Base-by-base conservation (phyloP, 139 green algal genomes). In the Picochlorum sp. region DNA sequence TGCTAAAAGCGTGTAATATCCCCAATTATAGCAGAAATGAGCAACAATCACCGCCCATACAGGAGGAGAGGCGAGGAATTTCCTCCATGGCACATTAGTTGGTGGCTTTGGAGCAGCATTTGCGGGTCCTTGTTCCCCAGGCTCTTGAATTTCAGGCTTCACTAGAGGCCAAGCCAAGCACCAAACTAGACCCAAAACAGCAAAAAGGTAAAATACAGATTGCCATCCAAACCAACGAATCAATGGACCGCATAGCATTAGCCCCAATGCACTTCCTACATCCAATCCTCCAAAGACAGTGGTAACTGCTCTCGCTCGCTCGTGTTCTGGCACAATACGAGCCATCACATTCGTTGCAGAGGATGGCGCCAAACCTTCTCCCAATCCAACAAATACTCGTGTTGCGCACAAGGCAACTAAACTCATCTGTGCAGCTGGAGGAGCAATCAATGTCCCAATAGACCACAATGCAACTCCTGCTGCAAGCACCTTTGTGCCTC, bases 21-120 rank as follows among this genome's bases (percentile, higher is more conserved):
- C 78, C 86, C 89, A 99, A 74, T 99, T 97, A 79, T 88, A 93
- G 78, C 88, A 96, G 57, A 98, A 99, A 80, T 99, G 93, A 2
- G 86, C 89, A 10, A 84, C 83, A 30, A 89, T 95, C 43, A 99
- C 75, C 0, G 93, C 90, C 82, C 86, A 91, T 10, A 99, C 84
- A 1, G 89, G 69, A 0, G 66, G 20, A 2, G 60, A 83, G 5
- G 29, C 64, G 54, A 96, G 70, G 64, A 98, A 95, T n/a, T 67
- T 66, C 7, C 75, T 69, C 83, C 87, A 98, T 0, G 91, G 91
- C 29, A 98, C 81, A n/a, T 59, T 26, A 52, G 50, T 51, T 32
- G 52, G 52, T 13, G 40, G 14, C 33, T 51, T 50, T 30, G n/a
- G n/a, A 13, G 25, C 32, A 9, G n/a, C 22, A 29, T 36, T 10